phyloP scores from a whole-genome alignment of 2,329 filamentous ascomycete genomes.

The Colletotrichum sp. region DNA sequence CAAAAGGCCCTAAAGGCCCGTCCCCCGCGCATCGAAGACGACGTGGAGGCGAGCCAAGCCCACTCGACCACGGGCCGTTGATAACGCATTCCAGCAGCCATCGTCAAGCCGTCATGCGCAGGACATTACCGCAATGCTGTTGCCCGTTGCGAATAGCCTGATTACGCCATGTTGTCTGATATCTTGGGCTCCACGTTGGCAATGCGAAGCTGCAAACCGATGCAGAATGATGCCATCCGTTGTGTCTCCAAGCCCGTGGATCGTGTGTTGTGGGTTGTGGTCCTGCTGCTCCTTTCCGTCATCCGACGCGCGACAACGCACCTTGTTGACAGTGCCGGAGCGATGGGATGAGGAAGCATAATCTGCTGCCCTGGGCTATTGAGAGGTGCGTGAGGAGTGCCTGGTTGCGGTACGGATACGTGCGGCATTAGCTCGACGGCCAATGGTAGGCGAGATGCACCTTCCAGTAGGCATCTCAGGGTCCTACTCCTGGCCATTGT shows the following conservation, averaged over 20 bases:
- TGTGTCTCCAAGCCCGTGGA: neutral
- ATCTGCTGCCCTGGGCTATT: neutral
- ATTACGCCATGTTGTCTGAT: neutral
- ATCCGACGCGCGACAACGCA: neutral
- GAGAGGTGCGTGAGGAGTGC: neutral
- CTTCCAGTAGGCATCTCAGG: neutral
- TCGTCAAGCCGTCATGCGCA: constrained; percentile 8
- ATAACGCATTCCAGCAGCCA: constrained; percentile 8
- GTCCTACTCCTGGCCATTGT: neutral
- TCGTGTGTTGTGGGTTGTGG: neutral
- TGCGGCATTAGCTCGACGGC: constrained; percentile 5
- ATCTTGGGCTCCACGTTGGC: constrained; percentile 1
- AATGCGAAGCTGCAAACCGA: constrained; percentile 9
- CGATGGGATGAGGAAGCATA: neutral
- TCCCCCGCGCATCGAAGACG: neutral
- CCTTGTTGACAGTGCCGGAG: neutral
- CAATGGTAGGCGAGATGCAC: neutral
- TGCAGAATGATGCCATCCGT: constrained; percentile 8
- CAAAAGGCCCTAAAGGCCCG: neutral
- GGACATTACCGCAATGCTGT: constrained; percentile 17
- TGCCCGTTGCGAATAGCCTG: constrained; percentile 8
- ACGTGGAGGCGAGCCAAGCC: neutral
- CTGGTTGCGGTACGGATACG: neutral
- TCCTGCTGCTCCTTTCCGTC: neutral
- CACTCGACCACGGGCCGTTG: constrained; percentile 12